Base-by-base conservation (phyloP, 495 filamentous ascomycete genomes). In the Neurospora tetrasperma region DNA sequence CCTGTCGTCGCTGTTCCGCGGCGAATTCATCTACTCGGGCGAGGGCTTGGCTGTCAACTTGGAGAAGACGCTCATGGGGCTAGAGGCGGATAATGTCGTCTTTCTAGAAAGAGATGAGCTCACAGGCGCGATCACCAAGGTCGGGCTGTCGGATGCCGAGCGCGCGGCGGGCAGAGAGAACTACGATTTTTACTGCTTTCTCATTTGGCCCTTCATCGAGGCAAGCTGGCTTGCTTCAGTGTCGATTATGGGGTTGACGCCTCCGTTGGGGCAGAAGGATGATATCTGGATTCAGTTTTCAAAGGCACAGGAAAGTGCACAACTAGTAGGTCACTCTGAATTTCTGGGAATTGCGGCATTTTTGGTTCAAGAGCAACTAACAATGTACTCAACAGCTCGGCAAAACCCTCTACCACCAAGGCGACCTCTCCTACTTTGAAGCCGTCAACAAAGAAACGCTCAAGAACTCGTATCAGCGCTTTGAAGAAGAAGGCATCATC, bases 121-220 rank as follows among this genome's bases (percentile, higher is more conserved):
- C 5, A 66, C 54, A 18, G 86, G 85, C 0, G 82, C 82, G 0
- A 89, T 94, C 12, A 81, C 83, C 2, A 90, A 84, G 54, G 83
- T 97, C 12, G 92, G 92, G 18, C 84, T 98, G n/a, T 89, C 90
- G 9, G 88, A 91, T 18, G 79, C 85, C 2, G 95, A 99, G 80
- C 86, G 94, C 27, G 83, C 85, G 3, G 89, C 86, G 43, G 96
- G 95, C 3, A 84, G 95, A 31, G 95, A 98, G 78, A 97, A 97
- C 77, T 98, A 90, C 78, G 96, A 98, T 77, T 99, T 98, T 81
- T 98, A 99, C 82, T 97, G 94, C 81, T 98, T 98, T 85, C 82
- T 98, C 27, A 93, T 98, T 74, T 98, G 96, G 96, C 96, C 96
- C 0, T 98, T 98, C 76, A 94, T 98, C 72, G 96, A 99, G 79